These are phyloP conservation scores for Blechomonas ayalai DNA, from an alignment of 208 protist species.

Conservation along the genomic window DNA sequence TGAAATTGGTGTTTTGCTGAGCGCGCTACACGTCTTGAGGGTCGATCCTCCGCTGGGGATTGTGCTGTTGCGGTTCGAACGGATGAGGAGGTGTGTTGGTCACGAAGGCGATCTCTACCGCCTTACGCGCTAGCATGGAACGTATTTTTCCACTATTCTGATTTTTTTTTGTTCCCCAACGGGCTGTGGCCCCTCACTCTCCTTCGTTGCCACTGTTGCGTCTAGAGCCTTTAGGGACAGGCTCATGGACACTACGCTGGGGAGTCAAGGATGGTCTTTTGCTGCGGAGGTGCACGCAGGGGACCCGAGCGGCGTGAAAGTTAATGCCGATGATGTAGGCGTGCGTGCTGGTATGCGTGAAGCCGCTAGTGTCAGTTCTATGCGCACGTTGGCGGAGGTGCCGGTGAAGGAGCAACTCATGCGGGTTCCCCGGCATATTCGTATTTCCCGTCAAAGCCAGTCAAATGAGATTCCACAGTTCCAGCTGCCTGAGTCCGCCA, in stretches of 20 bases:
- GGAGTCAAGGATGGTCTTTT: neutral
- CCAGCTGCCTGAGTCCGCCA: constrained; percentile 48
- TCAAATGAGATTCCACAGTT: constrained; percentile 8
- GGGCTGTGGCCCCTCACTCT: neutral
- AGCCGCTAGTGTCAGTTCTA: neutral
- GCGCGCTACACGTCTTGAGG: no score
- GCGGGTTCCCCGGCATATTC: neutral
- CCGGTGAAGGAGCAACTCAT: neutral
- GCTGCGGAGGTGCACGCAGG: neutral
- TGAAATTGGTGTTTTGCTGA: neutral
- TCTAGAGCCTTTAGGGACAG: constrained; percentile 1
- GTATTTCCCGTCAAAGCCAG: constrained; percentile 8
- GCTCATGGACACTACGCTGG: constrained; percentile 2
- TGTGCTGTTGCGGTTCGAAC: no score
- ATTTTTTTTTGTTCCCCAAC: constrained; percentile 1
- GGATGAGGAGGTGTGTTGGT: no score
- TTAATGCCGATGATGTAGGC: neutral
- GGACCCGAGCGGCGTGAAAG: constrained; percentile 5
- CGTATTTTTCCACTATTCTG: no score
- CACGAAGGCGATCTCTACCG: no score
- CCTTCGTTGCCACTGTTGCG: neutral
- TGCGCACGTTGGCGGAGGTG: no score
- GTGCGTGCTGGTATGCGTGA: neutral
- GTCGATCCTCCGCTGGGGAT: no score
- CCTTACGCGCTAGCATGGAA: no score